These are phyloP conservation scores for Lachnellula suecica DNA, from an alignment of 2,329 filamentous ascomycete species.

Conservation along the genomic window DNA sequence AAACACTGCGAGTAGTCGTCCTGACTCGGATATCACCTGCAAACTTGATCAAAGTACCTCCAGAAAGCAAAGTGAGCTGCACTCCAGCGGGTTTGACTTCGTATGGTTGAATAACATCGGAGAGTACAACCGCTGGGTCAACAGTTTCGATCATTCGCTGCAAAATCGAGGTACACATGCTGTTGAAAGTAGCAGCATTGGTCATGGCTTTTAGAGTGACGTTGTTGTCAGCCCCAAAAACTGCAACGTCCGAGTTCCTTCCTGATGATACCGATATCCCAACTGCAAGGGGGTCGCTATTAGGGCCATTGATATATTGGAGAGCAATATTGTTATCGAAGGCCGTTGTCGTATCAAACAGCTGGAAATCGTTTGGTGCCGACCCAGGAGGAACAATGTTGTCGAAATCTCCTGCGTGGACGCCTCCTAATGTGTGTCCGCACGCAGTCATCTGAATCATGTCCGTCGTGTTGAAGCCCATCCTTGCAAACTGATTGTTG, in stretches of 20 bases:
- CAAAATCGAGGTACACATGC: conserved; percentile 49
- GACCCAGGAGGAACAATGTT: conserved; percentile 48
- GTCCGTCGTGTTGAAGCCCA: conserved; percentile 55
- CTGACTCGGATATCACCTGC: conserved; percentile 57
- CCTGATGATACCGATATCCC: conserved; percentile 45
- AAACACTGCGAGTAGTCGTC: conserved; percentile 45
- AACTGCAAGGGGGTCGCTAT: conserved; percentile 54
- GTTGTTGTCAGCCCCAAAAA: conserved; percentile 57
- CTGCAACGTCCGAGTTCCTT: conserved; percentile 51
- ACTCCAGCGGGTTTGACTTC: conserved; percentile 58
- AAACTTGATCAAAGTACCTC: conserved; percentile 47
- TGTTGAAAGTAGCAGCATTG: conserved; percentile 43
- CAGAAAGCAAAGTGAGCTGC: conserved; percentile 51
- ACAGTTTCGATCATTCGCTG: conserved; percentile 64
- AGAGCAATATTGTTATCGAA: conserved; percentile 59
- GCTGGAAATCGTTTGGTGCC: conserved; percentile 41
- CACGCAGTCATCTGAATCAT: conserved; percentile 63
- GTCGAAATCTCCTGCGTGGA: conserved; percentile 54
- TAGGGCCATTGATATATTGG: conserved; percentile 55
- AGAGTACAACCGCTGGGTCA: conserved; percentile 48
- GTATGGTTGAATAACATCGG: conserved; percentile 54
- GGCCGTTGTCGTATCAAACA: conserved; percentile 46
- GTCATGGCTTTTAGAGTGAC: conserved; percentile 50
- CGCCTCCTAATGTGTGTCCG: conserved; percentile 60
- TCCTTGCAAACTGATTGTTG: conserved; percentile 52